These are phyloP conservation scores for Globisporangium paddicum DNA, from an alignment of 352 stramenopile species.

Conservation along the genomic window DNA sequence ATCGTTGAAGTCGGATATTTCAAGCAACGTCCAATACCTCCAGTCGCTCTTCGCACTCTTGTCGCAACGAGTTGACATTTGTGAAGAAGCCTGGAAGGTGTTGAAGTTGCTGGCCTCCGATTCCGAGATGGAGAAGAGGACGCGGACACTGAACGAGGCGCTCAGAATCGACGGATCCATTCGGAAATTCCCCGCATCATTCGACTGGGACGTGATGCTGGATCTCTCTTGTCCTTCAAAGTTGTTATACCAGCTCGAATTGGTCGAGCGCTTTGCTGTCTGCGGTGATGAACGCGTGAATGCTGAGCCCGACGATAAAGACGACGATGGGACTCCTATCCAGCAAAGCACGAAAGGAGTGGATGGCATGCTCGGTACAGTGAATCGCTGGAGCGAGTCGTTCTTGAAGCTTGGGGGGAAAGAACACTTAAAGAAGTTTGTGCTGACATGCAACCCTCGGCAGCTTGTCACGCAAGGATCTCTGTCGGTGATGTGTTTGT, in stretches of 20 bases:
- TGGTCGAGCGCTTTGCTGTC: constrained; percentile 57
- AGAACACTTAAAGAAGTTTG: constrained; percentile 46
- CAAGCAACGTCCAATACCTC: constrained; percentile 35
- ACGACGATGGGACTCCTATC: constrained; percentile 7
- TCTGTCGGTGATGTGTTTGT: constrained; percentile 58
- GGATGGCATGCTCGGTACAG: constrained; percentile 29
- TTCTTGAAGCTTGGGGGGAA: constrained; percentile 65
- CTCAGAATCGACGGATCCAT: constrained; percentile 73
- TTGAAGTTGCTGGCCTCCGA: constrained; percentile 66
- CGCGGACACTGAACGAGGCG: constrained; percentile 54
- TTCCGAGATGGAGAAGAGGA: constrained; percentile 63
- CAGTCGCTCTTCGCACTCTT: constrained; percentile 48
- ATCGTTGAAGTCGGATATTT: constrained; percentile 59
- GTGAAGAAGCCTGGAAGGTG: constrained; percentile 74
- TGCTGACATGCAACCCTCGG: constrained; percentile 31
- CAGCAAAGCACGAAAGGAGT: constrained; percentile 2
- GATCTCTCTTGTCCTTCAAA: constrained; percentile 54
- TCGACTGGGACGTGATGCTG: constrained; percentile 61
- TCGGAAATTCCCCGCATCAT: constrained; percentile 24
- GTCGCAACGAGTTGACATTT: constrained; percentile 35
- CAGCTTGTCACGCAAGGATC: constrained; percentile 36
- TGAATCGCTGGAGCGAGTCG: constrained; percentile 57
- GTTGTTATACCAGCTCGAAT: constrained; percentile 61
- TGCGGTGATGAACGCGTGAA: constrained; percentile 22
- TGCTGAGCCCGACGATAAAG: constrained; percentile 15